Evolutionary conservation across 2,329 filamentous ascomycete genomes (phyloP).

Genomic region (Microdochium trichocladiopsis): DNA sequence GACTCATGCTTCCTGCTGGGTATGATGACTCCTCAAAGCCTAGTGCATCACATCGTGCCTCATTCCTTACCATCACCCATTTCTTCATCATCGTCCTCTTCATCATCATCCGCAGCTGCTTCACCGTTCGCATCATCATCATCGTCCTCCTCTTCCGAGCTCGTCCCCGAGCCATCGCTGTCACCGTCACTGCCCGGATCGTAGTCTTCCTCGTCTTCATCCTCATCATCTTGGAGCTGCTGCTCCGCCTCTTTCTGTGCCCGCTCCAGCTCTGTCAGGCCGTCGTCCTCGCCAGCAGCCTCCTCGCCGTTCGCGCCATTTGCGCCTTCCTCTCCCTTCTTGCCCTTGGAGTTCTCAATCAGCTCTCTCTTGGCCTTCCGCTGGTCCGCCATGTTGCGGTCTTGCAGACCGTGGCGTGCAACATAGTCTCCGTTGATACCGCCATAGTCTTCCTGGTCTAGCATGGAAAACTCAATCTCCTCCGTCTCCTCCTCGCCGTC

Average conservation of each 20-base stretch:
- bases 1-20: too few species aligned
- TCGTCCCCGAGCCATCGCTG: constrained; percentile 47
- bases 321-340: constrained; percentile 36
- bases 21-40: too few species aligned
- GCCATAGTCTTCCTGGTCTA: constrained; percentile 61
- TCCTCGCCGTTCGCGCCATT: constrained; percentile 23
- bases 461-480: constrained; percentile 62
- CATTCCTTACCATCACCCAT: constrained; percentile 20
- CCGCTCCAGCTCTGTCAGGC: constrained; percentile 38
- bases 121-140: constrained; percentile 41
- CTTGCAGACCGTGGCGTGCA: constrained; percentile 52
- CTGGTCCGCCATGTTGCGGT: constrained; percentile 62
- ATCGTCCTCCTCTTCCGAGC: constrained; percentile 44
- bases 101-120: constrained; percentile 31
- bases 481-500: constrained; percentile 40
- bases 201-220: constrained; percentile 60
- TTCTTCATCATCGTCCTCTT: constrained; percentile 26
- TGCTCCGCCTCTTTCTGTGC: constrained; percentile 37
- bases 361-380: constrained; percentile 57
- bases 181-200: constrained; percentile 55
- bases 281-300: constrained; percentile 25
- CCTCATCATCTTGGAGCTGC: constrained; percentile 47
- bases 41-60: background rate
- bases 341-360: constrained; percentile 47
- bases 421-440: constrained; percentile 59